Evolutionary conservation across 2,329 filamentous ascomycete species (phyloP).

Genomic region (Fusarium haematococcum): DNA sequence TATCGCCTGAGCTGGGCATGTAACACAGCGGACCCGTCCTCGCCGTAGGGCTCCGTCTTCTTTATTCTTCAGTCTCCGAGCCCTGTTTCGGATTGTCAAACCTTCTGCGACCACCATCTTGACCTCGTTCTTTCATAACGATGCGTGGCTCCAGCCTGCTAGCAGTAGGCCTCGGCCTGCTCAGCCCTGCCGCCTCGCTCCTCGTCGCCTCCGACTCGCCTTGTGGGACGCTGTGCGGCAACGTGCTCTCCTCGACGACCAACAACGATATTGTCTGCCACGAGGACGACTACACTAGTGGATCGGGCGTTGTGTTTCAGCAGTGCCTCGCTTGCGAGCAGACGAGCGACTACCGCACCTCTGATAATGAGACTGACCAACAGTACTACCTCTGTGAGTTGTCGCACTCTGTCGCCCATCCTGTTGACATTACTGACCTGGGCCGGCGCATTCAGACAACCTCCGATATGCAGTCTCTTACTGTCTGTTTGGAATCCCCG

Average conservation of each 20-base stretch:
- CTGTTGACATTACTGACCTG: constrained; percentile 22
- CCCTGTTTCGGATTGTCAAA: neutral
- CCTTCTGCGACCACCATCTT: constrained; percentile 1
- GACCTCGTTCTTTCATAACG: neutral
- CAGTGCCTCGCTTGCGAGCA: constrained; percentile 65
- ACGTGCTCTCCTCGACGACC: constrained; percentile 60
- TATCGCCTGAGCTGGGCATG: constrained; percentile 27
- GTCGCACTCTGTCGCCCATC: neutral
- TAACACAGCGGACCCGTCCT: constrained; percentile 22
- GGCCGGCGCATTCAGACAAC: constrained; percentile 60
- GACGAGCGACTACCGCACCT: constrained; percentile 59
- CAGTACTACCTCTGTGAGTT: constrained; percentile 67
- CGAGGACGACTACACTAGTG: constrained; percentile 53
- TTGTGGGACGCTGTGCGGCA: constrained; percentile 65
- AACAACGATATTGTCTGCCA: constrained; percentile 62
- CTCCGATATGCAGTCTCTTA: constrained; percentile 66
- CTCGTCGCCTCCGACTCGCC: constrained; percentile 61
- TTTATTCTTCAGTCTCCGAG: neutral
- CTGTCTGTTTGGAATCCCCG: constrained; percentile 65
- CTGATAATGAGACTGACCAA: constrained; percentile 61
- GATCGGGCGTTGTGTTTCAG: constrained; percentile 62
- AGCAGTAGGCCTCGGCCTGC: constrained; percentile 33
- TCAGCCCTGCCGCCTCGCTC: constrained; percentile 46
- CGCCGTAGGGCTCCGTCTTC: constrained; percentile 3
- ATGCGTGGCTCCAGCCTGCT: constrained; percentile 25